Base-by-base conservation (phyloP, 2,329 filamentous ascomycete species). In the Aotearoamyces nothofagi region DNA sequence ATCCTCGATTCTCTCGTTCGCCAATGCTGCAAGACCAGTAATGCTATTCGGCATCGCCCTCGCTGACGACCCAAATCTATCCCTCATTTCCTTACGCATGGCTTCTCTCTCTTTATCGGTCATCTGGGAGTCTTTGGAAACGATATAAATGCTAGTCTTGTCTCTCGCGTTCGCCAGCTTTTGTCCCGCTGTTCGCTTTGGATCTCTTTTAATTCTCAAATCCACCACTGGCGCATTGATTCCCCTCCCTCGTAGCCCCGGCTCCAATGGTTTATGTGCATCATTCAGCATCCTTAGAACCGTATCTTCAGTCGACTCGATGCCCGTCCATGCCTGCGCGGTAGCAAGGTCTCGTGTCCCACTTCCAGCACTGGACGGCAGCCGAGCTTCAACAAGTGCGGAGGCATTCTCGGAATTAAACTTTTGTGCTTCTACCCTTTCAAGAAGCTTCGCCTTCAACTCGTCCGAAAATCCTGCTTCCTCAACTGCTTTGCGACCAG, bases 1-100 rank as follows among this genome's bases (percentile, higher is more conserved):
- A 47, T 94, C 78, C 50, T 94, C 87, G 35, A 98, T 96, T 13
- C 78, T 61, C 54, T 94, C 77, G 49, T 96, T 94, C 1, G 90
- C 90, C 28, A 96, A 54, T 1, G 79, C 79, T 4, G 78, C 68
- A 9, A 98, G 58, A 0, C 86, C 90, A 17, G 78, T 68, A 2
- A 96, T 57, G 0, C 80, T 74, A 32, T 74, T 78, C 2, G 86
- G 82, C 52, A 92, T 68, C 0, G 71, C 61, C 26, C 83, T 66
- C 3, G 74, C 78, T 2, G 65, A 69, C 0, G 86, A 75, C 10
- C 68, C 59, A 42, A 96, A 93, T 1, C 86, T 67, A 33, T 92
- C 84, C 20, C 77, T 75, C 34, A 96, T 66, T 46, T 90, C 74
- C 37, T 67, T 64, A 27, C 72, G 67, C 42, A 81, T 61, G 9